A percentile compares a stretch with the other conserved stretches of the same genome.
These are phyloP conservation scores for Triticum timopheevii DNA, from an alignment of 176 grass and related monocot species.

Conservation along the genomic window DNA sequence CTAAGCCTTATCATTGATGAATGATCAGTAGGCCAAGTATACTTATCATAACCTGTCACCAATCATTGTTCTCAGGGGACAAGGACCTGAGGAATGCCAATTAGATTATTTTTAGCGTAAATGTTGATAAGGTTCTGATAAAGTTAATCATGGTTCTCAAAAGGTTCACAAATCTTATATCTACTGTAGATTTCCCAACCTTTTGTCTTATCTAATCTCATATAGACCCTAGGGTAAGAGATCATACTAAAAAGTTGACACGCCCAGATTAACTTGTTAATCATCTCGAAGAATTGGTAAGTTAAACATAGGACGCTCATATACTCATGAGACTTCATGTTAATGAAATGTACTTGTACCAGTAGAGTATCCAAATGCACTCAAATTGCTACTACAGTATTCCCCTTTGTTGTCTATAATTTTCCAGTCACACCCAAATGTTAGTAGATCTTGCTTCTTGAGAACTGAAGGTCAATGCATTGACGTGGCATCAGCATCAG, in stretches of 20 bases:
- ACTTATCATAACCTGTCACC: slow-evolving; percentile 7
- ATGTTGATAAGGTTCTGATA: slow-evolving; percentile 23
- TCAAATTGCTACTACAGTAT: not conserved
- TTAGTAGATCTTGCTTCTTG: not conserved
- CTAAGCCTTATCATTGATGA: not conserved
- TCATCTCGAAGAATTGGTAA: slow-evolving; percentile 2
- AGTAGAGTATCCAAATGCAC: not conserved
- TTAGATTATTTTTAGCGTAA: not conserved
- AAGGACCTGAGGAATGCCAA: not conserved
- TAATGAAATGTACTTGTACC: slow-evolving; percentile 9
- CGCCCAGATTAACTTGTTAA: not conserved
- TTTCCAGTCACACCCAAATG: not conserved
- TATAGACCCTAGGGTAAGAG: not conserved
- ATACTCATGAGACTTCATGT: not conserved
- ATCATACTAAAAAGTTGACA: not conserved
- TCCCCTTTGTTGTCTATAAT: not conserved
- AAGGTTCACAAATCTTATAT: slow-evolving; percentile 8
- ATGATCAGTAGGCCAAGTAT: not conserved
- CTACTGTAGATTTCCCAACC: not conserved
- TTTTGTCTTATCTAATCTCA: not conserved
- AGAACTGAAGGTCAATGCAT: not conserved
- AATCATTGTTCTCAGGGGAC: slow-evolving; percentile 3
- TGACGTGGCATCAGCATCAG: not conserved
- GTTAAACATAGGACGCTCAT: not conserved
- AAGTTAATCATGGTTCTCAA: not conserved